A percentile compares a stretch with the other conserved stretches of the same genome.
Evolutionary conservation across 306 rosid genomes (phyloP).

Genomic region (Quercus parvula): DNA sequence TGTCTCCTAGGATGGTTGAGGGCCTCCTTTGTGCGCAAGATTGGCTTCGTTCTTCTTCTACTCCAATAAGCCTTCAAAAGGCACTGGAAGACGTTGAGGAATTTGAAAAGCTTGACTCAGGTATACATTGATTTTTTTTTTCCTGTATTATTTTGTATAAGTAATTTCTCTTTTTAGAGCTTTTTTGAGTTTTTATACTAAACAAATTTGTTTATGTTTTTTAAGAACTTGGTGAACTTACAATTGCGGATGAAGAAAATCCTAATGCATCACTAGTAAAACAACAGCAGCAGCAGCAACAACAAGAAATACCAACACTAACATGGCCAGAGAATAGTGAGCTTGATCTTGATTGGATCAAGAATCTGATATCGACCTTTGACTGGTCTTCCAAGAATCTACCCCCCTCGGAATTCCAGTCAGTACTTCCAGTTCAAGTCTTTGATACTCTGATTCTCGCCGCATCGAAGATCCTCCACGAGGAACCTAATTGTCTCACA

Average conservation of each 20-base stretch:
- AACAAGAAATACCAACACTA: conserved; percentile 11
- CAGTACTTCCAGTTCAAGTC: conserved; percentile 43
- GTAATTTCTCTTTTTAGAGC: no score
- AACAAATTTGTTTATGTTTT: no score
- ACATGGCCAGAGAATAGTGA: conserved; percentile 63
- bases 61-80: no score
- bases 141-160: no score
- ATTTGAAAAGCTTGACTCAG: no score
- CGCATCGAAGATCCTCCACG: conserved; percentile 51
- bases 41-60: background rate
- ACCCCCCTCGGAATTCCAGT: conserved; percentile 48
- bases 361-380: conserved; percentile 57
- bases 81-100: no score
- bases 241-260: no score
- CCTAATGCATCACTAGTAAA: no score
- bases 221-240: no score
- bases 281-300: no score
- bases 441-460: conserved; percentile 48
- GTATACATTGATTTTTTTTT: no score
- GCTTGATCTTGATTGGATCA: conserved; percentile 70
- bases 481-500: conserved; percentile 77
- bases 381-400: conserved; percentile 44
- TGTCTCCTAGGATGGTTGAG: background rate
- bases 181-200: no score
- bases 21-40: background rate